Evolutionary conservation across 2,329 filamentous ascomycete genomes (phyloP).

Genomic region (Aspergillus thermomutatus): DNA sequence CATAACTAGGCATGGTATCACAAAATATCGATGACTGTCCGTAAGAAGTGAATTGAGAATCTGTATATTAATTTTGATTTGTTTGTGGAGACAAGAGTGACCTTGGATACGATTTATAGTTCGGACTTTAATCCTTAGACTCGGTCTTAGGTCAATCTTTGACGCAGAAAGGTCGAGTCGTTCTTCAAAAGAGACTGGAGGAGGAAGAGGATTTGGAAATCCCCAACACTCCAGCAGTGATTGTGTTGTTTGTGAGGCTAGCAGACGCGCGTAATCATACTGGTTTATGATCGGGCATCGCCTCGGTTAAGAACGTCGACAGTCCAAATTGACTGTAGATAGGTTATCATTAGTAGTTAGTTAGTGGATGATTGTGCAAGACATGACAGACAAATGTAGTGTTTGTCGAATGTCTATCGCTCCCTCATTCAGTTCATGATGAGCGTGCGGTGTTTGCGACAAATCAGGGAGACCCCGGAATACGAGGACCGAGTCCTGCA

Average conservation of each 20-base stretch:
- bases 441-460: background rate
- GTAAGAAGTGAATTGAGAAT: background rate
- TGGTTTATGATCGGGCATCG: background rate
- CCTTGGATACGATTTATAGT: background rate
- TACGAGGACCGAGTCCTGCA: background rate
- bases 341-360: background rate
- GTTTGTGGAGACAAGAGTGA: background rate
- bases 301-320: background rate
- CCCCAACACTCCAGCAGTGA: background rate
- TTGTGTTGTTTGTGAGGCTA: background rate
- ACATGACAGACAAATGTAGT: background rate
- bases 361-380: background rate
- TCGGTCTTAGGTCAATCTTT: background rate
- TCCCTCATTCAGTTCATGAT: background rate
- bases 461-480: background rate
- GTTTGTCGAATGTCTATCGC: background rate
- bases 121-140: background rate
- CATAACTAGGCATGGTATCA: conserved; percentile 13
- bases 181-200: background rate
- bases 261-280: background rate
- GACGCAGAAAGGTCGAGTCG: background rate
- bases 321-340: background rate
- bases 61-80: background rate
- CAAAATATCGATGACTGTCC: background rate
- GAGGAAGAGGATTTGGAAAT: background rate